Conservation (phyloP, 306 rosid genomes). For the Cercis canadensis region DNA sequence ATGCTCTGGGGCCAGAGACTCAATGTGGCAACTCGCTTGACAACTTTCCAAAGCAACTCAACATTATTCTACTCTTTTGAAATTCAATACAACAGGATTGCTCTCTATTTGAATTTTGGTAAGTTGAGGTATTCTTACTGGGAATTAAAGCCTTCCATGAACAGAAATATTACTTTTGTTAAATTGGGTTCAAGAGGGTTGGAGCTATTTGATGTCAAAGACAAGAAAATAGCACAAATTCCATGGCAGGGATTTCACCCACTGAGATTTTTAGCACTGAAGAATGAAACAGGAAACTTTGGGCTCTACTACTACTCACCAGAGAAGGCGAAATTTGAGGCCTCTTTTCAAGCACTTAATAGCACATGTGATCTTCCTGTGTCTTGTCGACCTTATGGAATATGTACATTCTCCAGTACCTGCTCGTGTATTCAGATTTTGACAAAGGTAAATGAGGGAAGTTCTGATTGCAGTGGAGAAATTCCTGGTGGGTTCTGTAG, state of each 20-base stretch:
- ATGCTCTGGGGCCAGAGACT: slow-evolving; percentile 88
- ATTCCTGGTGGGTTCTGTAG: slow-evolving; percentile 48
- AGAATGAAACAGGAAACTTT: slow-evolving; percentile 77
- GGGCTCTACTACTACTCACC: slow-evolving; percentile 77
- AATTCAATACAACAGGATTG: slow-evolving; percentile 64
- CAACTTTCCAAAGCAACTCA: slow-evolving; percentile 63
- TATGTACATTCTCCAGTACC: slow-evolving; percentile 77
- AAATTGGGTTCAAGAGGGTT: slow-evolving; percentile 66
- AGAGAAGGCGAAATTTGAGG: slow-evolving; percentile 59
- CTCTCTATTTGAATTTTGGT: slow-evolving; percentile 63
- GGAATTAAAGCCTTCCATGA: slow-evolving; percentile 79
- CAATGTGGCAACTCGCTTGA: slow-evolving; percentile 74
- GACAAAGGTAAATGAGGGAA: slow-evolving; percentile 34
- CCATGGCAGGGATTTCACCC: slow-evolving; percentile 49
- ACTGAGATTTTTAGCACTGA: slow-evolving; percentile 69
- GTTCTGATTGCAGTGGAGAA: slow-evolving; percentile 48
- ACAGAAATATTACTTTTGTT: slow-evolving; percentile 66
- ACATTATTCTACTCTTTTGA: slow-evolving; percentile 68
- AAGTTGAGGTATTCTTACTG: slow-evolving; percentile 78
- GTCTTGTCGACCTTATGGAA: slow-evolving; percentile 76
- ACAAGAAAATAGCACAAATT: slow-evolving; percentile 83
- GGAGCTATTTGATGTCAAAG: slow-evolving; percentile 52
- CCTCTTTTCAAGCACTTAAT: slow-evolving; percentile 81
- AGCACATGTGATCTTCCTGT: slow-evolving; percentile 86
- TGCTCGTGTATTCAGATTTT: slow-evolving; percentile 68